These are phyloP conservation scores for Sphaerulina musiva DNA, from an alignment of 2,329 filamentous ascomycete species.

Conservation along the genomic window DNA sequence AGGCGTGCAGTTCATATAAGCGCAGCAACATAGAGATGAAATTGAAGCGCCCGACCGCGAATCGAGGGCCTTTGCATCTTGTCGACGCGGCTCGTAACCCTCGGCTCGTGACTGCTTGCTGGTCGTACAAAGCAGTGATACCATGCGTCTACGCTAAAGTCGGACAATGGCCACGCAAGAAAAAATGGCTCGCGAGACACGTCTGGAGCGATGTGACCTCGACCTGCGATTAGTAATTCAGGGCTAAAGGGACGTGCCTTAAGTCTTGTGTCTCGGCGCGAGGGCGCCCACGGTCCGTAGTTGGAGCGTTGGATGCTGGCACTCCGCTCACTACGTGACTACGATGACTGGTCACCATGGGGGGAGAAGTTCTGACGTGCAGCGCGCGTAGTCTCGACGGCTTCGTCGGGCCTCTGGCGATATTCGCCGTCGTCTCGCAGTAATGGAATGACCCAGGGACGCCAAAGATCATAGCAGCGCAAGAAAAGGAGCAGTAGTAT, in stretches of 20 bases:
- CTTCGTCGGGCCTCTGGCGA: constrained; percentile 4
- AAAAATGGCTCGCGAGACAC: not conserved
- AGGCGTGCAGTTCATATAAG: constrained; percentile 2
- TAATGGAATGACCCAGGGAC: not conserved
- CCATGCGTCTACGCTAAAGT: not conserved
- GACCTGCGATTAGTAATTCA: constrained; percentile 8
- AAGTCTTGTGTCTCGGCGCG: constrained; percentile 4
- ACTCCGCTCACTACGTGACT: not conserved
- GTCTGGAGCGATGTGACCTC: constrained; percentile 8
- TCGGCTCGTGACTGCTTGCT: not conserved
- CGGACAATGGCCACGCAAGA: not conserved
- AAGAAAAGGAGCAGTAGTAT: not conserved
- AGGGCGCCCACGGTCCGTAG: not conserved
- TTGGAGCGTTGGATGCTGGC: constrained; percentile 8
- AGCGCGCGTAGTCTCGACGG: not conserved
- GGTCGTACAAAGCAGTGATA: not conserved
- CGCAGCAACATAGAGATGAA: constrained; percentile 1
- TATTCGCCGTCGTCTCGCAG: constrained; percentile 5
- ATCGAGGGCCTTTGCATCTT: not conserved
- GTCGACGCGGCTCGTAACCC: constrained; percentile 1
- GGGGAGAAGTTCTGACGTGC: constrained; percentile 7
- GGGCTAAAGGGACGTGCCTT: constrained; percentile 3
- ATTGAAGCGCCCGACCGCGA: not conserved
- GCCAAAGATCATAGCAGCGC: not conserved
- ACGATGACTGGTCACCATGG: not conserved